Conservation (phyloP, 305 asterid genomes). For the Euphrasia arctica region DNA sequence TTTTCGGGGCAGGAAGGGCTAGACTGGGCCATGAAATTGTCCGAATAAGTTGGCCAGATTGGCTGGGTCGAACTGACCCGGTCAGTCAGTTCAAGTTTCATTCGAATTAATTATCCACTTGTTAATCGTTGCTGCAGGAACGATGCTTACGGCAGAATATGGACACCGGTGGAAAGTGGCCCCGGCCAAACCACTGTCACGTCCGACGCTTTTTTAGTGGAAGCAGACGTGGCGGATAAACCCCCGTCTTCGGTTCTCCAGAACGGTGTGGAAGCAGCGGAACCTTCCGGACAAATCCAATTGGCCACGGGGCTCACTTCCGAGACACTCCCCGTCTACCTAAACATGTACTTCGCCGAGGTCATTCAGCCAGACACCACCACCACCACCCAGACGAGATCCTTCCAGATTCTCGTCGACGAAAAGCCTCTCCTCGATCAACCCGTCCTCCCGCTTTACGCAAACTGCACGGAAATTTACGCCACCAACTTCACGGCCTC, state of each 20-base stretch:
- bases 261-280: constrained; percentile 42
- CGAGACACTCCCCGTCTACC: constrained; percentile 27
- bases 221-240: neutral
- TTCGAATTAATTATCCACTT: too few species aligned
- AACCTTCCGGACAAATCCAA: neutral
- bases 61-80: neutral
- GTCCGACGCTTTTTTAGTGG: constrained; percentile 14
- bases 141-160: constrained; percentile 61
- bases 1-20: too few species aligned
- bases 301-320: constrained; percentile 35
- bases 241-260: constrained; percentile 39
- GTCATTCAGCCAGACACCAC: constrained; percentile 27
- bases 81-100: too few species aligned
- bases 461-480: constrained; percentile 21
- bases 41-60: too few species aligned
- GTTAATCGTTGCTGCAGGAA: constrained; percentile 15
- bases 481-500: constrained; percentile 22
- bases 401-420: constrained; percentile 36
- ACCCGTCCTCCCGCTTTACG: constrained; percentile 47
- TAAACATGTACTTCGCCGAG: constrained; percentile 56
- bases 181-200: constrained; percentile 23
- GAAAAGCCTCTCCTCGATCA: neutral
- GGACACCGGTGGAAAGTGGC: constrained; percentile 35
- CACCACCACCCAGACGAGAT: constrained; percentile 33
- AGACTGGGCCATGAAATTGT: too few species aligned